phyloP scores from a whole-genome alignment of 225 moss, liverwort and hornwort genomes.

The Ulota crispa region DNA sequence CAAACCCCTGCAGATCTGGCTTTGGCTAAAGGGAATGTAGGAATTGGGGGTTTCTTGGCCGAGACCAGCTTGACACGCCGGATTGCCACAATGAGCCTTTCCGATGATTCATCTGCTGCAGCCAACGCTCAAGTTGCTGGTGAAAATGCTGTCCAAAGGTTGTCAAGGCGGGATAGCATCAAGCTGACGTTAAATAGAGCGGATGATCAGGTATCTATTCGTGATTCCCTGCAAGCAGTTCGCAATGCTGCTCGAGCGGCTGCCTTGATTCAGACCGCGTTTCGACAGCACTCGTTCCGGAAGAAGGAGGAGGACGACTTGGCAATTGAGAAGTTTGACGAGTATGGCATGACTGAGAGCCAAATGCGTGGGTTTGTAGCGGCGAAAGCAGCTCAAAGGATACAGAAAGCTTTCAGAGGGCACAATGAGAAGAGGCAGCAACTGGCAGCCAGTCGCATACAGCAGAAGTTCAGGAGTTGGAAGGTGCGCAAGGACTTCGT shows the following conservation, averaged over 20 bases:
- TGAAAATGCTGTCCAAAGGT: constrained; percentile 33
- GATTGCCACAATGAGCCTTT: constrained; percentile 53
- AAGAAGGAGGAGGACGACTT: constrained; percentile 40
- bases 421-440: constrained; percentile 48
- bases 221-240: constrained; percentile 48
- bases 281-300: constrained; percentile 47
- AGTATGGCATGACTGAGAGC: constrained; percentile 46
- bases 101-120: constrained; percentile 26
- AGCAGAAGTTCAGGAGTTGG: constrained; percentile 53
- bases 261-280: constrained; percentile 43
- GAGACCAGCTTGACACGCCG: constrained; percentile 61
- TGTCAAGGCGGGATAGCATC: constrained; percentile 46
- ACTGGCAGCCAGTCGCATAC: constrained; percentile 49
- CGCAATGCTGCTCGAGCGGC: constrained; percentile 55
- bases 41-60: constrained; percentile 77
- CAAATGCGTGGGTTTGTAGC: constrained; percentile 39
- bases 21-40: constrained; percentile 59
- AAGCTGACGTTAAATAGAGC: constrained; percentile 29
- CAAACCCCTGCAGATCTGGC: constrained; percentile 76
- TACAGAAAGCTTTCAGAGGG: constrained; percentile 32
- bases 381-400: constrained; percentile 40
- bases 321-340: constrained; percentile 33
- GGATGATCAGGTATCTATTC: constrained; percentile 38
- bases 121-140: constrained; percentile 17
- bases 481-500: constrained; percentile 48